phyloP scores from a whole-genome alignment of 116 monocot genomes.

The Iris pallida region DNA sequence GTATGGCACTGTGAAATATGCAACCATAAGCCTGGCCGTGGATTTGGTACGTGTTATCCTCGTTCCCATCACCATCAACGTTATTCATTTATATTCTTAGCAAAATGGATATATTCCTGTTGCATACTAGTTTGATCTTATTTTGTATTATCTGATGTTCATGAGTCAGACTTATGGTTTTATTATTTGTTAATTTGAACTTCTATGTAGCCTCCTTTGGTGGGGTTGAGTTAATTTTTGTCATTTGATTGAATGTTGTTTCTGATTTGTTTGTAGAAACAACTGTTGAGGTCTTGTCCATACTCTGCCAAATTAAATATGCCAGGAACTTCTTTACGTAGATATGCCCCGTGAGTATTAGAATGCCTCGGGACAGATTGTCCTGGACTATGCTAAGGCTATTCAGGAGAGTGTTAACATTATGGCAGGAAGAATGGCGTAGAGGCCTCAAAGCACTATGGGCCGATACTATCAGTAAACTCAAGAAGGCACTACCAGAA shows the following conservation, averaged over 20 bases:
- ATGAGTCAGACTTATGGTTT: too few relatives aligned
- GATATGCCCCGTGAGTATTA: constrained; percentile 92
- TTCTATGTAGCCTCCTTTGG: too few relatives aligned
- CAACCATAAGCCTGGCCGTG: constrained; percentile 87
- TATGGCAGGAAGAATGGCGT: constrained; percentile 88
- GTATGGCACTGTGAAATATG: constrained; percentile 74
- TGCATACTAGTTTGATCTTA: too few relatives aligned
- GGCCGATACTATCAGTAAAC: constrained; percentile 73
- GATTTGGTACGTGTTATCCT: constrained; percentile 68
- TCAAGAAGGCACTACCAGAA: constrained; percentile 82
- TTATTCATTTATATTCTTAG: not conserved
- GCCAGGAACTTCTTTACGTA: constrained; percentile 87
- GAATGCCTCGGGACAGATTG: constrained; percentile 81
- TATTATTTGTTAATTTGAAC: too few relatives aligned
- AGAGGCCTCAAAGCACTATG: constrained; percentile 77
- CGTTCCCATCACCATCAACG: not conserved
- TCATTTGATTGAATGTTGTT: not conserved
- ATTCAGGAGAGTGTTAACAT: constrained; percentile 73
- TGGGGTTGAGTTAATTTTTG: too few relatives aligned
- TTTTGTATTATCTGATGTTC: too few relatives aligned
- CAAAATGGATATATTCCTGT: too few relatives aligned
- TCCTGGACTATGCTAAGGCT: constrained; percentile 88
- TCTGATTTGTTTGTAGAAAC: constrained; percentile 45
- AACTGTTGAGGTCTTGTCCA: constrained; percentile 85
- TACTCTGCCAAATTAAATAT: constrained; percentile 85